These are phyloP conservation scores for Wickerhamomyces bovis DNA, from an alignment of 805 yeast species.

Conservation along the genomic window DNA sequence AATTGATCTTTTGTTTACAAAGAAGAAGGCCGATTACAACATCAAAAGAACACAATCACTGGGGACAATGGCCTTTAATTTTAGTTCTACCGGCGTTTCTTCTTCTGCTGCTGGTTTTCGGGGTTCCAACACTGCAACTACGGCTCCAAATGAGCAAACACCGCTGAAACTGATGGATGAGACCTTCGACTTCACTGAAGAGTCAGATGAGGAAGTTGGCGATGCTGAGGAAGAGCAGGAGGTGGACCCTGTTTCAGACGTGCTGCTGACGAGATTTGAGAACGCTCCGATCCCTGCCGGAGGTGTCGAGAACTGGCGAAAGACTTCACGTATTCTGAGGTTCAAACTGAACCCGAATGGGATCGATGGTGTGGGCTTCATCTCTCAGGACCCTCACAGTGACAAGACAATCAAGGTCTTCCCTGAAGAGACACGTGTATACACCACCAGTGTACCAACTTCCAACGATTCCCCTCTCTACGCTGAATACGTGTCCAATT, in stretches of 20 bases:
- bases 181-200: constrained; percentile 18
- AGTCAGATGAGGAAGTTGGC: constrained; percentile 12
- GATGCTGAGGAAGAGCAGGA: constrained; percentile 20
- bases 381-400: constrained; percentile 26
- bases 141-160: background rate
- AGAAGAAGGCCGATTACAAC: background rate
- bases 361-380: constrained; percentile 35
- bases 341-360: constrained; percentile 43
- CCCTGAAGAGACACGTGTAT: constrained; percentile 36
- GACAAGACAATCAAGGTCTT: constrained; percentile 23
- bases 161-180: constrained; percentile 15
- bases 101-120: background rate
- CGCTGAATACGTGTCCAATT: constrained; percentile 39
- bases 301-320: constrained; percentile 28
- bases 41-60: background rate
- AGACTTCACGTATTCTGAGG: constrained; percentile 31
- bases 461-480: constrained; percentile 38
- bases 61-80: background rate
- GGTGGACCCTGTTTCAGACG: constrained; percentile 22
- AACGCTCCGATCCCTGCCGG: constrained; percentile 30
- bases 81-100: background rate
- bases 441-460: constrained; percentile 35
- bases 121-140: background rate
- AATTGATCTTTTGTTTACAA: background rate
- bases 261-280: constrained; percentile 26